Evolutionary conservation across 2,329 filamentous ascomycete genomes (phyloP), one percentile per base, ranked within the genome.

Genomic region (Fusarium sp.): DNA sequence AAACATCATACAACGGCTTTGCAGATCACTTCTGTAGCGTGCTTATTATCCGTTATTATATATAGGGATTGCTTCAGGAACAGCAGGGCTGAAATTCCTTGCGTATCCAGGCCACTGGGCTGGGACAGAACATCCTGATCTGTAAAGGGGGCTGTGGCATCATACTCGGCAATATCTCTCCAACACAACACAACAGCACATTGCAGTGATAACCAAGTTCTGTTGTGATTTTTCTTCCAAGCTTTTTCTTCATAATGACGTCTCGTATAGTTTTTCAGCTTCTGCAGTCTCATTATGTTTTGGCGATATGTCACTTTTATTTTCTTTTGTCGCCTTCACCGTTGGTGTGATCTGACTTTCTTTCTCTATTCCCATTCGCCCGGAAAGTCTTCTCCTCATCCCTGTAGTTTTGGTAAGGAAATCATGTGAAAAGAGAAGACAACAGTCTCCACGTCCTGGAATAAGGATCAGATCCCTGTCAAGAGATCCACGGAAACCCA

Each of bases 381-480:
- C 33, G 17, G 22, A n/a, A 8, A 13, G 8, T 7, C 7, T 18
- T 35, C 41, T 41, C 18, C 18, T 38, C 5, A 4, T 9, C 22
- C 27, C 17, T 27, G 17, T 25, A 25, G 18, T 12, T 15, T 11
- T 14, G 12, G 4, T 2, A 14, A 3, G 15, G 14, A 25, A 22
- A 20, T n/a, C 8, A 12, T 35, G n/a, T 44, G 42, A 47, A 27
- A 36, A 46, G 45, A 46, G 36, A 36, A 39, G 18, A 38, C n/a
- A 29, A 22, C 22, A 41, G 60, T 39, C 39, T 41, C 42, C 22
- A 41, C 29, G 27, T 20, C 18, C 6, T 50, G 35, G 20, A n/a
- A 20, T 47, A n/a, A 70, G 46, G 69, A 64, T 54, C n/a, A 18
- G 2, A 72, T 61, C 68, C 58, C 36, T 58, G 69, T 41, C 41